Percentiles rank a stretch among this genome's conserved stretches.
Conservation (phyloP, 2,329 filamentous ascomycete genomes). For the Exophiala alcalophila region DNA sequence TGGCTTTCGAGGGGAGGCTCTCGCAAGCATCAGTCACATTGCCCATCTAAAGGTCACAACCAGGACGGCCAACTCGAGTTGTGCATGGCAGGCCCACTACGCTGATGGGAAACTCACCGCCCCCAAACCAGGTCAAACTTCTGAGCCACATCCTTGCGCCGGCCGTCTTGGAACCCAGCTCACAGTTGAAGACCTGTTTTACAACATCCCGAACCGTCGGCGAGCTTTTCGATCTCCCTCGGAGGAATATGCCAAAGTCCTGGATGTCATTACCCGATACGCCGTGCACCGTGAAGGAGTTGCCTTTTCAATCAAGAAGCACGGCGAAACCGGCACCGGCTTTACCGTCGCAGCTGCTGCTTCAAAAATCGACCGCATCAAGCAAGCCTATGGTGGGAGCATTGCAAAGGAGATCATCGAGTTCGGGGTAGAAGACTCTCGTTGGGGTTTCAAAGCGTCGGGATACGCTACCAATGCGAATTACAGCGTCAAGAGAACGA, state of each 20-base stretch:
- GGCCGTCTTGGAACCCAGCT: constrained; percentile 91
- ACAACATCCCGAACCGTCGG: constrained; percentile 85
- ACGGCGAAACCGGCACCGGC: constrained; percentile 79
- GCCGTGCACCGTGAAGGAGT: constrained; percentile 89
- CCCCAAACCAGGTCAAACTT: constrained; percentile 79
- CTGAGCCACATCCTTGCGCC: constrained; percentile 82
- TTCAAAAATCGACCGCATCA: constrained; percentile 75
- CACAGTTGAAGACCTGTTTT: constrained; percentile 94
- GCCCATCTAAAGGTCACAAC: constrained; percentile 94
- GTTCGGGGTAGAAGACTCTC: constrained; percentile 67
- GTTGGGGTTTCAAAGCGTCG: constrained; percentile 78
- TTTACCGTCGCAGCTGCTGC: constrained; percentile 75
- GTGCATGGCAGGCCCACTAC: constrained; percentile 89
- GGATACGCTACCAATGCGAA: constrained; percentile 91
- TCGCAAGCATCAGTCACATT: constrained; percentile 98
- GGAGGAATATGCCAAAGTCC: constrained; percentile 96
- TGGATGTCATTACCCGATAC: constrained; percentile 90
- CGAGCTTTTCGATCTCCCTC: constrained; percentile 85
- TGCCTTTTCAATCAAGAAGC: constrained; percentile 94
- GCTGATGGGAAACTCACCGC: constrained; percentile 76
- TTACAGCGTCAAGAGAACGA: constrained; percentile 87
- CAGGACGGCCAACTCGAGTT: constrained; percentile 80
- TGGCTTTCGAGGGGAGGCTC: constrained; percentile 93
- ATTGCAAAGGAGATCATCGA: constrained; percentile 86
- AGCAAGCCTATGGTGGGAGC: constrained; percentile 78